Percentiles rank a stretch among this genome's conserved stretches.
phyloP scores from a whole-genome alignment of 345 rosid genomes.

The Odontarrhena argentea region DNA sequence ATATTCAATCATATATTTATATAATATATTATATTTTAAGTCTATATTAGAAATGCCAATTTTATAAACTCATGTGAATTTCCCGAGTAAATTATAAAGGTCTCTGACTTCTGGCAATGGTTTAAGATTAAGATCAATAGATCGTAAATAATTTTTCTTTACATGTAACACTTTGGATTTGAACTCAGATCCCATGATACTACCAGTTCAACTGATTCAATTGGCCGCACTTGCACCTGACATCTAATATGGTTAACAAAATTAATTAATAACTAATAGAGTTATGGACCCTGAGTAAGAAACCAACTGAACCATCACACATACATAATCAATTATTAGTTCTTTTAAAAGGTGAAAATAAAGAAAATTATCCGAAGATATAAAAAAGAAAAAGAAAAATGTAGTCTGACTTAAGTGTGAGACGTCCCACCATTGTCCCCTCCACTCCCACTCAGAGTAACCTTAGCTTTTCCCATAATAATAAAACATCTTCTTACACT shows the following conservation, averaged over 20 bases:
- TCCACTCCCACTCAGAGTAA: constrained; percentile 47
- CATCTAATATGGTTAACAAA: background rate
- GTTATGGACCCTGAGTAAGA: constrained; percentile 36
- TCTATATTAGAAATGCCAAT: no score
- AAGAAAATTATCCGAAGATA: constrained; percentile 31
- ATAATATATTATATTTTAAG: no score
- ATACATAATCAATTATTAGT: constrained; percentile 8
- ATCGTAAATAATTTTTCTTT: background rate
- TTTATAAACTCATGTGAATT: no score
- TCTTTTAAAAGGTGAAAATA: background rate
- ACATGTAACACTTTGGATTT: constrained; percentile 6
- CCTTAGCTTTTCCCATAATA: constrained; percentile 64
- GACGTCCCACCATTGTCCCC: constrained; percentile 61
- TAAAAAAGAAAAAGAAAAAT: background rate
- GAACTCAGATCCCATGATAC: constrained; percentile 21
- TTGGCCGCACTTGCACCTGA: constrained; percentile 25
- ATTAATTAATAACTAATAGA: constrained; percentile 13
- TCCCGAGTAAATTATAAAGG: no score
- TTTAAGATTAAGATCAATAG: no score
- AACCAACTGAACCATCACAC: constrained; percentile 34
- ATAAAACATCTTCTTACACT: constrained; percentile 46
- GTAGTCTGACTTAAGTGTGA: constrained; percentile 48
- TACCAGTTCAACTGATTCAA: background rate
- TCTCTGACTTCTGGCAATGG: no score
- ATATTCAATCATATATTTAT: no score